A percentile compares a stretch with the other conserved stretches of the same genome.
These are phyloP conservation scores for Amaranthus cruentus DNA, from an alignment of 148 eudicot species.

Conservation along the genomic window DNA sequence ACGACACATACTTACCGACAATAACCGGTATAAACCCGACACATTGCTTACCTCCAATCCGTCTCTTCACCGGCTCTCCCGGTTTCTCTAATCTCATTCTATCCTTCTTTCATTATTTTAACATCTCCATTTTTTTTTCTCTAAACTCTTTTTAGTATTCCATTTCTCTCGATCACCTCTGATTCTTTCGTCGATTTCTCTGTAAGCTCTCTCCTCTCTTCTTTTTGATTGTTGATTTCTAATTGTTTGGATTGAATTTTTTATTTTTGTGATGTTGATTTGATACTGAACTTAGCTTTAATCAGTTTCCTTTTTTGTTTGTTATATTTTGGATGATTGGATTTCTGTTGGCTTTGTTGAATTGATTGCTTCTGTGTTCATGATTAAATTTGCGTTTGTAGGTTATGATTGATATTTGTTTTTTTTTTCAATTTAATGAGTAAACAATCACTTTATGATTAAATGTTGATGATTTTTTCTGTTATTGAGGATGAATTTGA, in stretches of 20 bases:
- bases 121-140: not conserved
- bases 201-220: slow-evolving; percentile 19
- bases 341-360: not conserved
- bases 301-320: not conserved
- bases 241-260: not conserved
- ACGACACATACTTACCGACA: slow-evolving; percentile 10
- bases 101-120: not conserved
- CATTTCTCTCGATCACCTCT: slow-evolving; percentile 16
- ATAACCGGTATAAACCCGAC: slow-evolving; percentile 18
- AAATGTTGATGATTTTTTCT: too few species aligned
- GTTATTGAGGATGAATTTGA: too few species aligned
- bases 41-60: not conserved
- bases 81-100: slow-evolving; percentile 25
- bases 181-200: not conserved
- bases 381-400: too few species aligned
- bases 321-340: not conserved
- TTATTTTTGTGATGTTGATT: not conserved
- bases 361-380: not conserved
- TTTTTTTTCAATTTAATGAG: too few species aligned
- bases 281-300: not conserved
- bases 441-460: too few species aligned
- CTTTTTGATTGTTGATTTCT: not conserved
- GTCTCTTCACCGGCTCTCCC: slow-evolving; percentile 20
- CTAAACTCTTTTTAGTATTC: not conserved
- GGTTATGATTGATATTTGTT: too few species aligned